phyloP scores from a whole-genome alignment of 2,329 filamentous ascomycete genomes.

The Trichoderma sp. region DNA sequence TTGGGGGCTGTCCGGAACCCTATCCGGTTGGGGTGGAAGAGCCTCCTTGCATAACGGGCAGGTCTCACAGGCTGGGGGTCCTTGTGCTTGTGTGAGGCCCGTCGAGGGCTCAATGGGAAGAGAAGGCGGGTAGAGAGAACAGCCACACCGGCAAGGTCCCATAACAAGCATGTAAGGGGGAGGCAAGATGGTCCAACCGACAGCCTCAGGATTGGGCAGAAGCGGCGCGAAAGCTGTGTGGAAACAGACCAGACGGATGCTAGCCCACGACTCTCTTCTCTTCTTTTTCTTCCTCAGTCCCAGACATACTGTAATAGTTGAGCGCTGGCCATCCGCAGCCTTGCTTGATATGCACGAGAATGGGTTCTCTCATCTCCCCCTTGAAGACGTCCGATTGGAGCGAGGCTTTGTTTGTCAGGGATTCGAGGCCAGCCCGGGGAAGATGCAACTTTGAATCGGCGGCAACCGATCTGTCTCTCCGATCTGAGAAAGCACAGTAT shows the following conservation, averaged over 20 bases:
- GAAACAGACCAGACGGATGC: neutral
- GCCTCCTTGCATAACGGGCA: neutral
- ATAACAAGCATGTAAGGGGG: constrained; percentile 5
- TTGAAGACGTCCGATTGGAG: neutral
- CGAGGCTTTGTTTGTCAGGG: neutral
- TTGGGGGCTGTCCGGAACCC: constrained; percentile 1
- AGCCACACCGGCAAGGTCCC: constrained; percentile 8
- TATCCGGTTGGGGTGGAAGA: constrained; percentile 7
- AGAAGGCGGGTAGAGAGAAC: neutral
- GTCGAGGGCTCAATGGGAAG: neutral
- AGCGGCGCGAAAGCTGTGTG: neutral
- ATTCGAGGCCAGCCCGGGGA: neutral
- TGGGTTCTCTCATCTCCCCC: neutral
- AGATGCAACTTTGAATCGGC: neutral
- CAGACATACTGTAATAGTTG: neutral
- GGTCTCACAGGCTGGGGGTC: neutral
- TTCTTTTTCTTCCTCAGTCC: neutral
- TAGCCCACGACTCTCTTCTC: neutral
- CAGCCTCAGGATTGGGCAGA: neutral
- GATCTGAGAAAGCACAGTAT: neutral
- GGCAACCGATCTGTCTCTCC: neutral
- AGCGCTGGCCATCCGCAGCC: neutral
- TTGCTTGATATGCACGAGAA: neutral
- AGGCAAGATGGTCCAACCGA: neutral
- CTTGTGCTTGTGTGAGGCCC: neutral